Conservation (phyloP, 768 basidiomycete species). For the Leccinum olivaceopallidum region DNA sequence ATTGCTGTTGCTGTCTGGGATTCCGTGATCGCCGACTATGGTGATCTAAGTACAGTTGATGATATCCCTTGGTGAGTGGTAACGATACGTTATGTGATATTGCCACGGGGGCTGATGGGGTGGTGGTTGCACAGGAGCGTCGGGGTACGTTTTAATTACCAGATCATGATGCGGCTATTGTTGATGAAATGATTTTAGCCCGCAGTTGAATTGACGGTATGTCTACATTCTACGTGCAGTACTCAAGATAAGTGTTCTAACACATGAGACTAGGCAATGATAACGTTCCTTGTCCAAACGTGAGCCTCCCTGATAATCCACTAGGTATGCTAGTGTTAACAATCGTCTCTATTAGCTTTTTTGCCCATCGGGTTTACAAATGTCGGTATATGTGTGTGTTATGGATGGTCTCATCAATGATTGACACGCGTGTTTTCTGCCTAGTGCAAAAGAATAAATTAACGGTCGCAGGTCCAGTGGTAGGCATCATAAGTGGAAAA, state of each 20-base stretch:
- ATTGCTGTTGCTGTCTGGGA: constrained; percentile 26
- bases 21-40: constrained; percentile 23
- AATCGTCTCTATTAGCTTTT: constrained; percentile 17
- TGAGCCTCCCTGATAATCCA: background rate
- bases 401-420: background rate
- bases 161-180: background rate
- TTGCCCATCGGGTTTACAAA: constrained; percentile 26
- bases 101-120: background rate
- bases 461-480: constrained; percentile 19
- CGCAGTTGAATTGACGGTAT: constrained; percentile 24
- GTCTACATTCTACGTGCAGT: background rate
- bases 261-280: constrained; percentile 15
- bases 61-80: constrained; percentile 24
- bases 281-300: constrained; percentile 29
- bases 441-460: constrained; percentile 18
- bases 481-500: constrained; percentile 2
- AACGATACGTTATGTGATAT: background rate
- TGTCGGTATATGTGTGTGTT: constrained; percentile 11
- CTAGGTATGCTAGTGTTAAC: background rate
- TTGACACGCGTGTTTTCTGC: background rate
- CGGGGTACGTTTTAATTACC: constrained; percentile 16
- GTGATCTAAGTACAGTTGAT: constrained; percentile 9
- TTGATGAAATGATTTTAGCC: constrained; percentile 12
- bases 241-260: background rate
- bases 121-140: constrained; percentile 19